Conservation (phyloP, 441 rosid genomes). For the Bocquillonia castaneifolia region DNA sequence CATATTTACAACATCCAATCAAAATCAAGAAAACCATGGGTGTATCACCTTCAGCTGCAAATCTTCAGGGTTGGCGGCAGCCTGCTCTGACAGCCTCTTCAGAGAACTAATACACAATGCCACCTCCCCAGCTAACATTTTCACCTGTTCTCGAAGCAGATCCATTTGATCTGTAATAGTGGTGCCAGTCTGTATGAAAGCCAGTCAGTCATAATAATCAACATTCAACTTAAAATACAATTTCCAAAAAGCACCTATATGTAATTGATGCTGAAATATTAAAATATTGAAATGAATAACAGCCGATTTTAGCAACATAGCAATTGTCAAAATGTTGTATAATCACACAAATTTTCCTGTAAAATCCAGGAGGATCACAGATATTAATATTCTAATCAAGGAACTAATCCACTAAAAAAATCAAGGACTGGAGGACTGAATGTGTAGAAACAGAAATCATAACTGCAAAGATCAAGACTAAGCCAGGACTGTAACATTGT, state of each 20-base stretch:
- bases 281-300: background rate
- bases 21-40: background rate
- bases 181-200: slow-evolving; percentile 48
- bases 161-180: slow-evolving; percentile 89
- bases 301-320: background rate
- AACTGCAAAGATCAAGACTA: background rate
- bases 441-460: background rate
- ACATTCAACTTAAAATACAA: slow-evolving; percentile 12
- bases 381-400: background rate
- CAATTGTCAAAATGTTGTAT: background rate
- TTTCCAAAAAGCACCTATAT: slow-evolving; percentile 2
- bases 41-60: slow-evolving; percentile 51
- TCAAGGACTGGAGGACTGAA: background rate
- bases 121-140: slow-evolving; percentile 88
- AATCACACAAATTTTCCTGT: background rate
- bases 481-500: background rate
- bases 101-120: slow-evolving; percentile 75
- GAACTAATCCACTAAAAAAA: too few relatives aligned
- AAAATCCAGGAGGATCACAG: background rate
- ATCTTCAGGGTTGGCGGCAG: slow-evolving; percentile 57
- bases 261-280: background rate
- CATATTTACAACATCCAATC: background rate
- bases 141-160: slow-evolving; percentile 86
- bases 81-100: slow-evolving; percentile 75
- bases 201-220: slow-evolving; percentile 30